Conservation (phyloP, 768 basidiomycete genomes). For the Suillus subluteus region DNA sequence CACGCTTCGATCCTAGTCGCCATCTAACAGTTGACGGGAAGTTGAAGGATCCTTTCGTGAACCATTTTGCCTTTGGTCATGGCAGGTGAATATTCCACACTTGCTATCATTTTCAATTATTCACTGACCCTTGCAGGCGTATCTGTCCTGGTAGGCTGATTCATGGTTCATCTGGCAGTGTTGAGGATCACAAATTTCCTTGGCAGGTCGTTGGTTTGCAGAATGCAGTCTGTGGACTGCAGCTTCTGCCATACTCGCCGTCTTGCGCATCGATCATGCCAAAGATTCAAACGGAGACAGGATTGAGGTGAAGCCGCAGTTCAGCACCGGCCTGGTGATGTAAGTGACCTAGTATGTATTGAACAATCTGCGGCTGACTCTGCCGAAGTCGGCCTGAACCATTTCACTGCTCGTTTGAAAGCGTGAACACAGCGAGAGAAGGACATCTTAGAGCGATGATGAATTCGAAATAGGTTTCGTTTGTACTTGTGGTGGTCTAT, state of each 20-base stretch:
- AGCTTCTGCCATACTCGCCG: not conserved
- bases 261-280: constrained; percentile 5
- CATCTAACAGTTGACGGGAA: constrained; percentile 1
- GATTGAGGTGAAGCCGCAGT: constrained; percentile 1
- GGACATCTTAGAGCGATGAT: not conserved
- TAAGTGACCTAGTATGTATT: not conserved
- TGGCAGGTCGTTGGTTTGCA: constrained; percentile 4
- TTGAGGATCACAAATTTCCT: not conserved
- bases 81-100: not conserved
- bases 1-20: constrained; percentile 1
- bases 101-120: not conserved
- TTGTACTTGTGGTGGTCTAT: not conserved
- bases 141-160: not conserved
- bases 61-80: not conserved
- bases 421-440: not conserved
- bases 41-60: not conserved
- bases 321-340: not conserved
- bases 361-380: not conserved
- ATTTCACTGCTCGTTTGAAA: not conserved
- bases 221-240: not conserved
- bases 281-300: not conserved
- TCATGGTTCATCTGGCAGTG: not conserved
- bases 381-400: not conserved
- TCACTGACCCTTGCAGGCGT: not conserved
- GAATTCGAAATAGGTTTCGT: not conserved